Evolutionary conservation across 1,284 basidiomycete species (phyloP).

Genomic region (Volvariella volvacea): DNA sequence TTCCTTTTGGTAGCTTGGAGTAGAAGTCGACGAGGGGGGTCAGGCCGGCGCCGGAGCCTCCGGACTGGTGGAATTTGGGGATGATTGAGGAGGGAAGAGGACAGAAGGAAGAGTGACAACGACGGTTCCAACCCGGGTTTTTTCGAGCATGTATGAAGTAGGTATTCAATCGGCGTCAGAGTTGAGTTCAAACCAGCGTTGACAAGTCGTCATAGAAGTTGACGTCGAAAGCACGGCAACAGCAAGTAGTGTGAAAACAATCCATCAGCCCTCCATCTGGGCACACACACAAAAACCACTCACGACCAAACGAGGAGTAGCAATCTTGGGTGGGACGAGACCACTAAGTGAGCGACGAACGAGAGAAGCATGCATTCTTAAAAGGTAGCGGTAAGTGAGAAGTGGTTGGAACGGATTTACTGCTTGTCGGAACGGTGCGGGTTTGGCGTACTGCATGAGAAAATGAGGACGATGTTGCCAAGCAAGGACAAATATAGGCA

Average conservation of each 20-base stretch:
- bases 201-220: conserved; percentile 9
- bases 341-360: conserved; percentile 76
- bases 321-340: conserved; percentile 92
- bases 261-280: not conserved
- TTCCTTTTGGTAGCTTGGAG: conserved; percentile 84
- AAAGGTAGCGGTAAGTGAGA: too few relatives aligned
- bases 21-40: conserved; percentile 89
- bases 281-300: conserved; percentile 19
- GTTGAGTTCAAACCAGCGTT: conserved; percentile 5
- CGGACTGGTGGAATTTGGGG: conserved; percentile 59
- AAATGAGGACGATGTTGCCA: too few relatives aligned
- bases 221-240: conserved; percentile 2
- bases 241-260: conserved; percentile 9
- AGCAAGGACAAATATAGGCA: too few relatives aligned
- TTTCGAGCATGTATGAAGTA: too few relatives aligned
- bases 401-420: too few relatives aligned
- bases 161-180: conserved; percentile 2
- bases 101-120: too few relatives aligned
- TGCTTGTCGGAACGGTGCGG: too few relatives aligned
- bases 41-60: conserved; percentile 76
- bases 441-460: too few relatives aligned
- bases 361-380: conserved; percentile 73
- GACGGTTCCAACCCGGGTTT: too few relatives aligned
- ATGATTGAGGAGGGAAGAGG: too few relatives aligned
- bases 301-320: conserved; percentile 84